A percentile compares a stretch with the other conserved stretches of the same genome.
phyloP scores from a whole-genome alignment of 2,329 filamentous ascomycete genomes.

The Alternaria novae-zelandiae region DNA sequence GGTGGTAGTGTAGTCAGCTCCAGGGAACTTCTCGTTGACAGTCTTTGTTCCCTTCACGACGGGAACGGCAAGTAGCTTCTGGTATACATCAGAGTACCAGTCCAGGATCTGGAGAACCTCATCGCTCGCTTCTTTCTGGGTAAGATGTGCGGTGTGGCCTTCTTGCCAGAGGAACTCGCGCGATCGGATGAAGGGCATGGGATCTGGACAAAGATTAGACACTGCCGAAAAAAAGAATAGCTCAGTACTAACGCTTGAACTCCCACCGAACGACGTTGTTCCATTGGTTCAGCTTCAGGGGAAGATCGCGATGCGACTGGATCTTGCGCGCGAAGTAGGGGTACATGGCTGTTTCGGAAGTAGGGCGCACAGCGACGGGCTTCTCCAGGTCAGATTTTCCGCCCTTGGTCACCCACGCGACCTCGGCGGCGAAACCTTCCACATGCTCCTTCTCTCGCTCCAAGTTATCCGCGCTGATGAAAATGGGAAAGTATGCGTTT shows the following conservation, averaged over 20 bases:
- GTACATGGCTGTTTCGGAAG: slow-evolving; percentile 85
- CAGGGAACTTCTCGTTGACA: slow-evolving; percentile 97
- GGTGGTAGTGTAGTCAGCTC: slow-evolving; percentile 94
- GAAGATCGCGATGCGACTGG: slow-evolving; percentile 91
- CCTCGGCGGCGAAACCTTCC: slow-evolving; percentile 93
- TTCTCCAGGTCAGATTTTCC: slow-evolving; percentile 93
- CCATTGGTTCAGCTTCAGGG: slow-evolving; percentile 96
- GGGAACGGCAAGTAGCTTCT: slow-evolving; percentile 90
- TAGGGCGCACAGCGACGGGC: slow-evolving; percentile 72
- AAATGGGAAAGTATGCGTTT: slow-evolving; percentile 96
- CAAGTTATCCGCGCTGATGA: slow-evolving; percentile 80
- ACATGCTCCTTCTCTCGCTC: slow-evolving; percentile 91
- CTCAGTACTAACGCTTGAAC: slow-evolving; percentile 69
- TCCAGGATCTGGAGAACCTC: slow-evolving; percentile 95
- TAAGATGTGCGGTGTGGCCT: slow-evolving; percentile 91
- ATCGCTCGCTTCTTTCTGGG: slow-evolving; percentile 76
- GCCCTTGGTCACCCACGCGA: slow-evolving; percentile 88
- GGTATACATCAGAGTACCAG: slow-evolving; percentile 89
- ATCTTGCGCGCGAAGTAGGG: slow-evolving; percentile 98
- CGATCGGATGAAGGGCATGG: slow-evolving; percentile 78
- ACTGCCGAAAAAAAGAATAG: too few relatives aligned
- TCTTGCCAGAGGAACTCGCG: slow-evolving; percentile 99
- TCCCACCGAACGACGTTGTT: slow-evolving; percentile 96
- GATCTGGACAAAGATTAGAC: slow-evolving; percentile 35
- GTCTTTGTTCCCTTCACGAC: slow-evolving; percentile 95